A percentile compares a stretch with the other conserved stretches of the same genome.
Conservation (phyloP, 139 green algal genomes). For the Closterium sp. region DNA sequence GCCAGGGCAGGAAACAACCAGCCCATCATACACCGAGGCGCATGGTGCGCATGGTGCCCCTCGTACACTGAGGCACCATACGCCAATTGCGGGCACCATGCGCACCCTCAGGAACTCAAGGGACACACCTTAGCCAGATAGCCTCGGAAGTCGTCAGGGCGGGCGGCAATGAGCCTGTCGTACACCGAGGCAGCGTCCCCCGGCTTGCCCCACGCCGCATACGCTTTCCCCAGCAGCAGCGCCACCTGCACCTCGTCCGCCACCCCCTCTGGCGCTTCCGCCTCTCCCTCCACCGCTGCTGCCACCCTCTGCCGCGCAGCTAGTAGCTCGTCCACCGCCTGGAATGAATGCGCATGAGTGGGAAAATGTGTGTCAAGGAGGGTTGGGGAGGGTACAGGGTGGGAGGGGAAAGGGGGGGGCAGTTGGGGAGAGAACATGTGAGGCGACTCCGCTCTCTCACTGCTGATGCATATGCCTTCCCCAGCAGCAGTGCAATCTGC, state of each 20-base stretch:
- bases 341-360: neutral
- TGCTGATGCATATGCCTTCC: conserved; percentile 42
- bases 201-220: conserved; percentile 22
- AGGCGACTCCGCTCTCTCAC: no score
- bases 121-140: conserved; percentile 35
- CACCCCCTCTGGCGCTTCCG: neutral
- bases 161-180: conserved; percentile 21
- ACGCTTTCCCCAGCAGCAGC: conserved; percentile 44
- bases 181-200: conserved; percentile 21
- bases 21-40: neutral
- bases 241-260: conserved; percentile 6
- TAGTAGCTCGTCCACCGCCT: neutral
- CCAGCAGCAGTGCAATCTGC: conserved; percentile 32
- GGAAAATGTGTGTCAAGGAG: neutral
- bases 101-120: neutral
- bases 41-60: no score
- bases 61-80: no score
- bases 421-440: no score
- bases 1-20: neutral
- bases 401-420: no score
- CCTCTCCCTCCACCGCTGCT: neutral
- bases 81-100: no score
- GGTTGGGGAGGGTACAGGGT: no score
- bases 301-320: no score
- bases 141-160: conserved; percentile 33